These are phyloP conservation scores for Zasmidium cellare DNA, from an alignment of 2,329 filamentous ascomycete genomes.

Conservation along the genomic window DNA sequence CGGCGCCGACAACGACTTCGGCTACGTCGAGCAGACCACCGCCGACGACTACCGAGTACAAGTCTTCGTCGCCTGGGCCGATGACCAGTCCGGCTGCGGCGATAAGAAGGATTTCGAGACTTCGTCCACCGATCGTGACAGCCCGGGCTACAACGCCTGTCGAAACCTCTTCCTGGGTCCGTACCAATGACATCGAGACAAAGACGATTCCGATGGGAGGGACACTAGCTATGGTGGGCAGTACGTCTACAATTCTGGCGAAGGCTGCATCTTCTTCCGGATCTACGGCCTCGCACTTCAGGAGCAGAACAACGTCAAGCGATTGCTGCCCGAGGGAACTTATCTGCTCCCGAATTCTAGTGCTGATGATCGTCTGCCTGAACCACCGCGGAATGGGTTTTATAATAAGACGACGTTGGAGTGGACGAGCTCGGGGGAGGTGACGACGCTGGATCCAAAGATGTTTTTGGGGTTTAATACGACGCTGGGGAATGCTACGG, in stretches of 20 bases:
- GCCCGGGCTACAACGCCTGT: background rate
- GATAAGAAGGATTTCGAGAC: conserved; percentile 1
- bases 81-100: conserved; percentile 2
- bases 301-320: background rate
- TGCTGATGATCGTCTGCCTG: too few species aligned
- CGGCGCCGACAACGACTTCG: background rate
- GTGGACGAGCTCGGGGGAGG: background rate
- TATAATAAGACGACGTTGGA: background rate
- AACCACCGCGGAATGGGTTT: too few species aligned
- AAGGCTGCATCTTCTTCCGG: background rate
- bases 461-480: too few species aligned
- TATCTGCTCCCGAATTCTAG: background rate
- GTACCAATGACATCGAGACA: background rate
- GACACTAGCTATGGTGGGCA: background rate
- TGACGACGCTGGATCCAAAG: background rate
- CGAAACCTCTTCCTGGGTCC: background rate
- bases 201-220: background rate
- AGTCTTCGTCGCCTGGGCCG: background rate
- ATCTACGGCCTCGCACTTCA: background rate
- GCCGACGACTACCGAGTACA: background rate
- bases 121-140: background rate
- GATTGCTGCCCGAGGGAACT: too few species aligned
- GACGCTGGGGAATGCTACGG: too few species aligned
- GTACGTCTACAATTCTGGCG: background rate
- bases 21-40: conserved; percentile 1